phyloP scores from a whole-genome alignment of 345 rosid genomes.

The Bruguiera sexangula region DNA sequence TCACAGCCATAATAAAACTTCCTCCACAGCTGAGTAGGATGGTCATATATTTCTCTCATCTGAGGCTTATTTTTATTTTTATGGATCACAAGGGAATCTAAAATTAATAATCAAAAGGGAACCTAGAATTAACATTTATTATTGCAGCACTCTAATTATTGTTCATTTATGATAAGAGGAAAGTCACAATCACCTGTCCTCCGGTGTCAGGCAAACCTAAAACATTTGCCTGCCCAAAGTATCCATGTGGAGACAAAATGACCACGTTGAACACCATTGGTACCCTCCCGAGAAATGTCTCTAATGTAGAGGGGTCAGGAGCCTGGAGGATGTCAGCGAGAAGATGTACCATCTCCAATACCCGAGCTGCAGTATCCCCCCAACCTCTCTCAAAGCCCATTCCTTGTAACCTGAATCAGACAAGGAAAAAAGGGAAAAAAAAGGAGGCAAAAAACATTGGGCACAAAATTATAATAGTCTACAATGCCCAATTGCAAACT shows the following conservation, averaged over 20 bases:
- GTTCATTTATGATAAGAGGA: background rate
- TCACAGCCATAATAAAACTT: background rate
- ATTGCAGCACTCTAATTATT: background rate
- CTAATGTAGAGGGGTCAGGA: constrained; percentile 88
- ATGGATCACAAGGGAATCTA: background rate
- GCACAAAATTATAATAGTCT: background rate
- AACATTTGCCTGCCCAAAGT: constrained; percentile 99
- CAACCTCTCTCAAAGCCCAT: constrained; percentile 99
- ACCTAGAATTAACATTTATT: background rate
- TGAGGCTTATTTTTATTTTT: background rate
- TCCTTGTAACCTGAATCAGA: constrained; percentile 60
- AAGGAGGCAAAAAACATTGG: constrained; percentile 3
- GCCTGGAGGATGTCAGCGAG: constrained; percentile 93
- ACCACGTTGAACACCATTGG: constrained; percentile 97
- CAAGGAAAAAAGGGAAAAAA: too few species aligned
- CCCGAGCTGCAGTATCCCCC: constrained; percentile 89
- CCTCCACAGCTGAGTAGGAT: background rate
- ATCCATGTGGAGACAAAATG: constrained; percentile 94
- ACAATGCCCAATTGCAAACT: background rate
- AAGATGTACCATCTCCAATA: constrained; percentile 74
- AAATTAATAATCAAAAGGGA: too few species aligned
- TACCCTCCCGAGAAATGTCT: constrained; percentile 87
- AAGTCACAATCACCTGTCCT: constrained; percentile 62
- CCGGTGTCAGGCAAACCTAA: constrained; percentile 98
- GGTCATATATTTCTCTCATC: background rate